These are phyloP conservation scores for Limonium bicolor DNA, from an alignment of 148 eudicot genomes.

Conservation along the genomic window DNA sequence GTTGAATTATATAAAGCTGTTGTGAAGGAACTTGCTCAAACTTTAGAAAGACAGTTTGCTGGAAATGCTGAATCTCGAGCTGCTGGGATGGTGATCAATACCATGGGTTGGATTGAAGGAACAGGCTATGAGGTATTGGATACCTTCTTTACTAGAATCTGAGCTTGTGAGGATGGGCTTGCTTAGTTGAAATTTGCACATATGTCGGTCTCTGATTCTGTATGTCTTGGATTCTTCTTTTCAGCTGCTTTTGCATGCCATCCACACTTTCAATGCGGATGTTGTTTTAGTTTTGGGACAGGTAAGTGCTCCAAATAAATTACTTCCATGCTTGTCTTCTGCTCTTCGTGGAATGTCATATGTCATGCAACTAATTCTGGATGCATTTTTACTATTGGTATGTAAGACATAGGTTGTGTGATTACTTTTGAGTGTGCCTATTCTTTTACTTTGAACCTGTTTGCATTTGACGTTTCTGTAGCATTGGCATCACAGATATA, in stretches of 20 bases:
- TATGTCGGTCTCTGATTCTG: not conserved
- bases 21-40: slow-evolving; percentile 78
- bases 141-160: not conserved
- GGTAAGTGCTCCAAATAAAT: slow-evolving; percentile 49
- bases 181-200: slow-evolving; percentile 1
- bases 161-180: not conserved
- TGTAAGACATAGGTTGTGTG: too few relatives aligned
- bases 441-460: too few relatives aligned
- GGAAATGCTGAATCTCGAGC: slow-evolving; percentile 88
- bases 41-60: slow-evolving; percentile 66
- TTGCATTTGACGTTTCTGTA: too few relatives aligned
- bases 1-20: slow-evolving; percentile 70
- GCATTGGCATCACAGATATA: too few relatives aligned
- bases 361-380: too few relatives aligned
- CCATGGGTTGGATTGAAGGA: slow-evolving; percentile 99
- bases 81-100: slow-evolving; percentile 94
- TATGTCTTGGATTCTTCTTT: slow-evolving; percentile 3
- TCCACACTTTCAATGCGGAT: slow-evolving; percentile 70
- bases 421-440: too few relatives aligned
- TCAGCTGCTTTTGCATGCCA: slow-evolving; percentile 93
- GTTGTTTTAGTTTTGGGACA: slow-evolving; percentile 91
- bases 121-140: slow-evolving; percentile 66
- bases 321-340: too few relatives aligned
- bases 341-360: too few relatives aligned
- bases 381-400: too few relatives aligned